A percentile compares a stretch with the other conserved stretches of the same genome.
These are phyloP conservation scores for Actinomucor elegans DNA, from an alignment of 371 early-diverging fungal genomes.

Conservation along the genomic window DNA sequence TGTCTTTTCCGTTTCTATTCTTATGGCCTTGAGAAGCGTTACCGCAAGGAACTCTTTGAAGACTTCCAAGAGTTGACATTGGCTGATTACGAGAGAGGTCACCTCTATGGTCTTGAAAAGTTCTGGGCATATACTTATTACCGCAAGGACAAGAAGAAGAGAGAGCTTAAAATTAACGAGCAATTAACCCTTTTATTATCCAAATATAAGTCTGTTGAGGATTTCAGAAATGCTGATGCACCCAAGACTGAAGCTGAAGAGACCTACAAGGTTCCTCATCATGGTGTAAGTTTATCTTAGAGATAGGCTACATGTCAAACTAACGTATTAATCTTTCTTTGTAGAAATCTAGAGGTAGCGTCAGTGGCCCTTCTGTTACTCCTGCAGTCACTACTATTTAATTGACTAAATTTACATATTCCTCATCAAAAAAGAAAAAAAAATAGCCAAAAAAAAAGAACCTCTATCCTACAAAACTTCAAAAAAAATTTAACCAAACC, in stretches of 20 bases:
- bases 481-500: too few species aligned
- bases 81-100: conserved; percentile 71
- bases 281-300: conserved; percentile 6
- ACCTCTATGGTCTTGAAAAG: conserved; percentile 92
- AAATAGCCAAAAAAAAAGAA: too few species aligned
- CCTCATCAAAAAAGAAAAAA: too few species aligned
- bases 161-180: conserved; percentile 64
- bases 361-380: conserved; percentile 21
- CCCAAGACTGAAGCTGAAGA: conserved; percentile 24
- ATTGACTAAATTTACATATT: too few species aligned
- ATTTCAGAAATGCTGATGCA: conserved; percentile 62
- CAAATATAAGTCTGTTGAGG: conserved; percentile 69
- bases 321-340: background rate
- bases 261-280: conserved; percentile 43
- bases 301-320: background rate
- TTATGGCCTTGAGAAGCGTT: conserved; percentile 92
- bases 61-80: conserved; percentile 88
- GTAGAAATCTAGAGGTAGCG: conserved; percentile 23
- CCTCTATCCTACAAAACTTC: too few species aligned
- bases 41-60: conserved; percentile 80
- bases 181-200: conserved; percentile 63
- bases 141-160: conserved; percentile 81
- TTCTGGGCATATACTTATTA: conserved; percentile 95
- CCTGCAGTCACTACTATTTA: too few species aligned
- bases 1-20: conserved; percentile 93